Conservation (phyloP, 768 basidiomycete species). For the Chiua virens region DNA sequence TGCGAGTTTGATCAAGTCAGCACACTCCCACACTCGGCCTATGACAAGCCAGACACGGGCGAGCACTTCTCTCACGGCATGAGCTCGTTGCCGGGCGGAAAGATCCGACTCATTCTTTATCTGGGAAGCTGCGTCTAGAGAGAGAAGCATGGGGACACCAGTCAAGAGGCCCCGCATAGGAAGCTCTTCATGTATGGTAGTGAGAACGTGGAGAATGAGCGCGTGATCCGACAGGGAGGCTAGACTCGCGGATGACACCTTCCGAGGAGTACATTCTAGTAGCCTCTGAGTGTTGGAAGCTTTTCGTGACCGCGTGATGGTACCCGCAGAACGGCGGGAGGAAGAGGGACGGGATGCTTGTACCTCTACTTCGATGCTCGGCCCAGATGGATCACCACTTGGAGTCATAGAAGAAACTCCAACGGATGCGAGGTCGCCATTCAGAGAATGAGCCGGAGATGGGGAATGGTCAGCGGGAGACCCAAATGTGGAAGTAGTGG, state of each 20-base stretch:
- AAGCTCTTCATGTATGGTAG: constrained; percentile 65
- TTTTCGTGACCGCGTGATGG: constrained; percentile 55
- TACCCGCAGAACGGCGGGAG: constrained; percentile 49
- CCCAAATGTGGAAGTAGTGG: constrained; percentile 67
- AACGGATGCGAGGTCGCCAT: constrained; percentile 28
- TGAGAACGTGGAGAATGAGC: constrained; percentile 66
- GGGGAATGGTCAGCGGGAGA: constrained; percentile 39
- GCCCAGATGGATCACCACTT: constrained; percentile 31
- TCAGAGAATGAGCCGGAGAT: constrained; percentile 40
- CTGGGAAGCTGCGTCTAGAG: constrained; percentile 57
- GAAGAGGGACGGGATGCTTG: constrained; percentile 35
- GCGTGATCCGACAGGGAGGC: constrained; percentile 77
- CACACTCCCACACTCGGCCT: constrained; percentile 68
- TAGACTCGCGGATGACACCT: constrained; percentile 41
- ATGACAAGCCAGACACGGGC: constrained; percentile 65
- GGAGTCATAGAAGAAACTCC: constrained; percentile 32
- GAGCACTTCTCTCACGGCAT: constrained; percentile 62
- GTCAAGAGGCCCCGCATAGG: constrained; percentile 74
- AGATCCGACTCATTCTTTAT: constrained; percentile 41
- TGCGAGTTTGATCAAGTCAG: constrained; percentile 51
- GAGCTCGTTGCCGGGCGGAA: constrained; percentile 43
- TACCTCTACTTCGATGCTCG: constrained; percentile 16
- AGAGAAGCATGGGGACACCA: constrained; percentile 85
- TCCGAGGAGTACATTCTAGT: constrained; percentile 47
- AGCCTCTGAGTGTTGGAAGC: constrained; percentile 53